Evolutionary conservation across 805 yeast genomes (phyloP), one percentile per base, ranked within the genome.

Genomic region (Barnettozyma pratensis): DNA sequence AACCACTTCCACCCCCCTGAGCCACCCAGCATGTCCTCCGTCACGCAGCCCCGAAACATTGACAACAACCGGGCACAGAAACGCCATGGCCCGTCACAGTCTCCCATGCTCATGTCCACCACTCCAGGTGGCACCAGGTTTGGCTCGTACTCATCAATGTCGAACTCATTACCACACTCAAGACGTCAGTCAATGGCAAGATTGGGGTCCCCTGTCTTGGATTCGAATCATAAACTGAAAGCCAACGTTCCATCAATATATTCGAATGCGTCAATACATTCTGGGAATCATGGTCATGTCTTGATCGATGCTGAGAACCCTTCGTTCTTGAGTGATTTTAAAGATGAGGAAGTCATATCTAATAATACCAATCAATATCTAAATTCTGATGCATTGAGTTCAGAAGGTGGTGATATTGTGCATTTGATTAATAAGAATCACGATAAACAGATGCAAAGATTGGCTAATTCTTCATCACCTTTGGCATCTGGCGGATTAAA

Each of bases 361-460:
- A 31, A 6, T 5, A 31, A 41, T 36, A 14, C 39, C 4, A 36
- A 37, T 11, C 53, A 40, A 8, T 58, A 59, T 42, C 47, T 58
- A 43, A 58, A 55, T 39, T 42, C 45, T 28, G 51, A 51, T 42
- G 46, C 27, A 4, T 35, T 60, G 34, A 36, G 48, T n/a, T 49
- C 53, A 7, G 60, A 52, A 27, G 64, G 63, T 29, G 64, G 59
- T 14, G 64, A 60, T 37, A 60, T 60, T 44, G 53, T 58, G 7
- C 61, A 58, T 44, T n/a, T 50, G 7, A 40, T 56, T 38, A 54
- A 55, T 45, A 57, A 48, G 42, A 47, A 41, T 27, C 19, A 26
- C 11, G 30, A n/a, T 7, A 34, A 30, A 29, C 14, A 44, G 28
- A 32, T 19, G 19, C 19, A 19, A 19, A 19, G 19, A 19, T 19